Percentiles rank a stretch among this genome's conserved stretches.
phyloP scores from a whole-genome alignment of 2,329 filamentous ascomycete genomes.

The Calonectria crousiana region DNA sequence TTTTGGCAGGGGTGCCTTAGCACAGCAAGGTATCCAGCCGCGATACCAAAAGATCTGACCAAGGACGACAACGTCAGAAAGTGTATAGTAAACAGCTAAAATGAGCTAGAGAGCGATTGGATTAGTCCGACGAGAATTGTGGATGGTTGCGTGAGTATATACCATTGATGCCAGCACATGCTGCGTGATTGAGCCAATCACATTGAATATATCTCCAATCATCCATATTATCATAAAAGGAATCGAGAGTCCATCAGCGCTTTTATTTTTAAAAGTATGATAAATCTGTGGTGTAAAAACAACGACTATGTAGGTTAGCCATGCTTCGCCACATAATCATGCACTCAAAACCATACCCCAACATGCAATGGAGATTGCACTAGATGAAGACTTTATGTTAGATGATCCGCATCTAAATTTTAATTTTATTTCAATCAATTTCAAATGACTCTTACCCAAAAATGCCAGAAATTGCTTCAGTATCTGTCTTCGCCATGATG shows the following conservation, averaged over 20 bases:
- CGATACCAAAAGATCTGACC: constrained; percentile 96
- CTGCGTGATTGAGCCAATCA: constrained; percentile 92
- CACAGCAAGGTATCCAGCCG: constrained; percentile 77
- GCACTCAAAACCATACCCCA: constrained; percentile 66
- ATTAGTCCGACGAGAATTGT: constrained; percentile 8
- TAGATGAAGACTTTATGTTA: constrained; percentile 50
- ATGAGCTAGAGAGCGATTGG: constrained; percentile 70
- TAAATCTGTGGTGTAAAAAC: constrained; percentile 98
- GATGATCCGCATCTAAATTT: background rate
- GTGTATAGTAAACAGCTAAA: constrained; percentile 90
- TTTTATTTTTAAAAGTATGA: constrained; percentile 88
- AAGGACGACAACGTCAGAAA: constrained; percentile 90
- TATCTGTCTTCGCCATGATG: constrained; percentile 74
- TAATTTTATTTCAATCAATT: background rate
- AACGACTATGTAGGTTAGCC: constrained; percentile 68
- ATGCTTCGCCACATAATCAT: constrained; percentile 13
- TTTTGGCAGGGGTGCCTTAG: constrained; percentile 57
- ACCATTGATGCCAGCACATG: constrained; percentile 94
- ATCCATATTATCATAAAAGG: constrained; percentile 96
- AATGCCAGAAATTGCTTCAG: constrained; percentile 92
- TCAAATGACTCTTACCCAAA: constrained; percentile 71
- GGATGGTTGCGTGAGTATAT: constrained; percentile 31
- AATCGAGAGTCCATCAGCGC: constrained; percentile 88
- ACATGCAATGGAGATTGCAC: constrained; percentile 95
- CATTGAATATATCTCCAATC: constrained; percentile 95